These are phyloP conservation scores for Lichina pygmaea DNA, from an alignment of 495 filamentous ascomycete genomes.

Conservation along the genomic window DNA sequence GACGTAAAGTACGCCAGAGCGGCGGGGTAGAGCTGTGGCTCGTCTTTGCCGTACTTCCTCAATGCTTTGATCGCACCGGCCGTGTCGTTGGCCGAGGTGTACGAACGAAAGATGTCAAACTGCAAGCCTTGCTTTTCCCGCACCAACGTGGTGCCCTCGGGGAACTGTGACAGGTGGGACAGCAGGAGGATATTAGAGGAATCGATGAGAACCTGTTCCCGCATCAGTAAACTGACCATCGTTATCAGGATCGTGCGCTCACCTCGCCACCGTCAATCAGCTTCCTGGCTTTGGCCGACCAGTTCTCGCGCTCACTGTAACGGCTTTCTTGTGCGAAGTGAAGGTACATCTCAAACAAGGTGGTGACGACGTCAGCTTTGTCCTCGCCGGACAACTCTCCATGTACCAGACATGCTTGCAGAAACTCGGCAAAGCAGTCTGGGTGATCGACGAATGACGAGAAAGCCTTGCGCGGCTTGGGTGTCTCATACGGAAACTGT, in stretches of 20 bases:
- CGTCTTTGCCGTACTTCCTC: slow-evolving; percentile 69
- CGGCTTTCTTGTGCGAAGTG: slow-evolving; percentile 58
- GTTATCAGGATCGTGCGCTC: slow-evolving; percentile 4
- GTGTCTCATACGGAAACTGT: slow-evolving; percentile 29
- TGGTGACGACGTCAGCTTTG: slow-evolving; percentile 72
- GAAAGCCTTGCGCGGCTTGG: slow-evolving; percentile 75
- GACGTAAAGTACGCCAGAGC: slow-evolving; percentile 87
- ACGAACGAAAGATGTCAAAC: slow-evolving; percentile 92
- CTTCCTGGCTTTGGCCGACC: slow-evolving; percentile 73
- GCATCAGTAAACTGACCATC: not conserved
- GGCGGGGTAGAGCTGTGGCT: slow-evolving; percentile 80
- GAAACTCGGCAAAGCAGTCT: slow-evolving; percentile 65
- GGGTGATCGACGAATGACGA: slow-evolving; percentile 91
- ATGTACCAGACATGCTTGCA: slow-evolving; percentile 57
- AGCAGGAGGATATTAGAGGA: slow-evolving; percentile 83
- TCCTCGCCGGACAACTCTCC: slow-evolving; percentile 39
- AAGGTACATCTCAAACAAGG: slow-evolving; percentile 92
- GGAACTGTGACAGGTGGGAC: slow-evolving; percentile 75
- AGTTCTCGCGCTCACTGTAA: slow-evolving; percentile 42
- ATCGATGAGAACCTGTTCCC: slow-evolving; percentile 47
- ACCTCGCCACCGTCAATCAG: slow-evolving; percentile 52
- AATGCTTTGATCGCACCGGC: slow-evolving; percentile 69
- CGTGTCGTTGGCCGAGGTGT: slow-evolving; percentile 82
- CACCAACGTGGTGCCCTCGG: slow-evolving; percentile 72
- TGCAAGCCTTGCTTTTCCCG: slow-evolving; percentile 78